phyloP scores from a whole-genome alignment of 2,329 filamentous ascomycete genomes.

The Botrytis fabae region DNA sequence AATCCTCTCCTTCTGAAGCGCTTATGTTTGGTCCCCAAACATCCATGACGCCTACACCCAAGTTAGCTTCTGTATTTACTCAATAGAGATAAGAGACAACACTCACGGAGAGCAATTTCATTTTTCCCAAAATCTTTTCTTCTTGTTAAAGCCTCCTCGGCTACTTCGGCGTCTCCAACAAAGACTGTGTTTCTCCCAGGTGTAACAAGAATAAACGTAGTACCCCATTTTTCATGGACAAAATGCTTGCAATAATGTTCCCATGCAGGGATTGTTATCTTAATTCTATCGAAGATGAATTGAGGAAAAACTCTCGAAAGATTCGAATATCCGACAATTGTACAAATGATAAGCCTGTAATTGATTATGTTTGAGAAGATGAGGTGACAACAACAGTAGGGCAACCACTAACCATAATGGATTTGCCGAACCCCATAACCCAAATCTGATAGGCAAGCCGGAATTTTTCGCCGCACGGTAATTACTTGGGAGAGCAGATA shows the following conservation, averaged over 20 bases:
- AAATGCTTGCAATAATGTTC: constrained; percentile 26
- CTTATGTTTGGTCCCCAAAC: constrained; percentile 3
- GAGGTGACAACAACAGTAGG: neutral
- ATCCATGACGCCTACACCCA: neutral
- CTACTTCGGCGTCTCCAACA: constrained; percentile 25
- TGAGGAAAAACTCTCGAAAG: constrained; percentile 21
- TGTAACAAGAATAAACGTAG: constrained; percentile 24
- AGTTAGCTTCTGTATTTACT: neutral
- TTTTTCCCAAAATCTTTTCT: constrained; percentile 23
- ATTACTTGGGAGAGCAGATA: constrained; percentile 19
- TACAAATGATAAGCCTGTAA: constrained; percentile 15
- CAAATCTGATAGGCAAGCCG: constrained; percentile 25
- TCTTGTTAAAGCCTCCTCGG: constrained; percentile 22
- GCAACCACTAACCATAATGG: constrained; percentile 21
- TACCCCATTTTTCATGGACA: constrained; percentile 25
- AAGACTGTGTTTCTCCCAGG: constrained; percentile 20
- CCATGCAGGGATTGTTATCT: constrained; percentile 24
- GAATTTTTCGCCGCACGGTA: constrained; percentile 24
- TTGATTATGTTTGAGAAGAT: neutral
- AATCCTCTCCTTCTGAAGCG: constrained; percentile 40
- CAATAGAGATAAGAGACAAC: neutral
- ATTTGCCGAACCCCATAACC: constrained; percentile 22
- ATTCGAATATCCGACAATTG: constrained; percentile 13
- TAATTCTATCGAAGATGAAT: constrained; percentile 24
- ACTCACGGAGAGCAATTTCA: constrained; percentile 21